Evolutionary conservation across 495 filamentous ascomycete genomes (phyloP), one percentile per base, ranked within the genome.

Genomic region (Penicillium pancosmium): DNA sequence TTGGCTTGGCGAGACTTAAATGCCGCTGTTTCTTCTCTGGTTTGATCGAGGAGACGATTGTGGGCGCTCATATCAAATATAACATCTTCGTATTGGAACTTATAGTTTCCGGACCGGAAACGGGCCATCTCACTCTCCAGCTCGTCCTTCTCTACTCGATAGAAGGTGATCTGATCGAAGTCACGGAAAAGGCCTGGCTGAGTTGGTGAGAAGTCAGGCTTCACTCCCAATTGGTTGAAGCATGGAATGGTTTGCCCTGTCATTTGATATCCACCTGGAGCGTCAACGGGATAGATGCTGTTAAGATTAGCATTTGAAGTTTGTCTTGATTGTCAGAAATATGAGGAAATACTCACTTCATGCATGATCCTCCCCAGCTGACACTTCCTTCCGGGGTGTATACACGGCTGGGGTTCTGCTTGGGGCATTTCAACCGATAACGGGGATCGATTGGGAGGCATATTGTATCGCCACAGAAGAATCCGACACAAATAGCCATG

Each of bases 201-300:
- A 0, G 66, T 56, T 0, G 74, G 62, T 0, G 61, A 71, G 57
- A 83, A 86, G 0, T 77, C 78, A 0, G 65, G 68, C 36, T 80
- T 80, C 36, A 73, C 73, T 2, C 81, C 81, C 5, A 82, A 75
- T n/a, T 77, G 75, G 64, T 88, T 84, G 52, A 80, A 78, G 27
- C 79, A 73, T 0, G 80, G 82, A 13, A 87, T 78, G 0, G 84
- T 86, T 34, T 78, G 64, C 1, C 79, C 84, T 1, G 79, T 77
- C 60, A 84, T 75, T 68, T 82, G 78, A 61, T 85, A 86, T 0
- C 85, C 85, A 4, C 85, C 84, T 0, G 84, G 84, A 5, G 74
- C 76, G 56, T 85, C 84, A 7, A 85, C 80, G 9, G 58, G 58
- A 13, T 60, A 60, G 11, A 60, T 60, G 21, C 15, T 34, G 15